phyloP scores from a whole-genome alignment of 345 rosid genomes.

The Zanthoxylum bungeanum region DNA sequence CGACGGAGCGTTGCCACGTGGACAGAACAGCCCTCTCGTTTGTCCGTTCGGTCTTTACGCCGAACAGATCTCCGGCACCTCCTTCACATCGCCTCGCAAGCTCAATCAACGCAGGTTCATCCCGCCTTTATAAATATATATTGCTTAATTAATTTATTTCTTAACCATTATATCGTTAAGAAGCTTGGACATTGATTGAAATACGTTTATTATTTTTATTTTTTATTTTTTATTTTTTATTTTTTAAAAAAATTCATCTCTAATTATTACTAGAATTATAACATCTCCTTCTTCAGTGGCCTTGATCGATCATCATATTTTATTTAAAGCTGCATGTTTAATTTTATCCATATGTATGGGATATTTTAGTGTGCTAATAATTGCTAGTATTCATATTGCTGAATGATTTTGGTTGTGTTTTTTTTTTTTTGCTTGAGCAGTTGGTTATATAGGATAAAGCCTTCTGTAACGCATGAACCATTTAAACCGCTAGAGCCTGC shows the following conservation, averaged over 20 bases:
- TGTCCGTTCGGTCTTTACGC: slow-evolving; percentile 95
- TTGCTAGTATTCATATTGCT: background rate
- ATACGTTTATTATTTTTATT: no score
- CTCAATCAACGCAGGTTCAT: slow-evolving; percentile 70
- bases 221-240: no score
- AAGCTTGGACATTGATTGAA: no score
- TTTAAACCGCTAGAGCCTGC: slow-evolving; percentile 62
- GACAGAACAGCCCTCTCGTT: slow-evolving; percentile 82
- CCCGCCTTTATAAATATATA: background rate
- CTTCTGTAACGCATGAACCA: slow-evolving; percentile 94
- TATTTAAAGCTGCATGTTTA: no score
- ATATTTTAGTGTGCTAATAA: no score
- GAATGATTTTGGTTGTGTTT: background rate
- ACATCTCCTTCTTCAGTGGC: no score
- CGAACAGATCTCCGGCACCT: slow-evolving; percentile 94
- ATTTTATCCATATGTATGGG: no score
- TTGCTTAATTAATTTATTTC: no score
- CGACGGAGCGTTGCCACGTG: slow-evolving; percentile 69
- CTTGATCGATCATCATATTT: no score
- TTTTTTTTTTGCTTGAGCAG: slow-evolving; percentile 27
- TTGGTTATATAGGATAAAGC: slow-evolving; percentile 90
- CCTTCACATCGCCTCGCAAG: slow-evolving; percentile 90
- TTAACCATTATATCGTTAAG: no score
- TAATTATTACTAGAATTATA: no score
- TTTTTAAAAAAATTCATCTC: no score